Evolutionary conservation across 331 rosid genomes (phyloP).

Genomic region (Quercus tomentella): DNA sequence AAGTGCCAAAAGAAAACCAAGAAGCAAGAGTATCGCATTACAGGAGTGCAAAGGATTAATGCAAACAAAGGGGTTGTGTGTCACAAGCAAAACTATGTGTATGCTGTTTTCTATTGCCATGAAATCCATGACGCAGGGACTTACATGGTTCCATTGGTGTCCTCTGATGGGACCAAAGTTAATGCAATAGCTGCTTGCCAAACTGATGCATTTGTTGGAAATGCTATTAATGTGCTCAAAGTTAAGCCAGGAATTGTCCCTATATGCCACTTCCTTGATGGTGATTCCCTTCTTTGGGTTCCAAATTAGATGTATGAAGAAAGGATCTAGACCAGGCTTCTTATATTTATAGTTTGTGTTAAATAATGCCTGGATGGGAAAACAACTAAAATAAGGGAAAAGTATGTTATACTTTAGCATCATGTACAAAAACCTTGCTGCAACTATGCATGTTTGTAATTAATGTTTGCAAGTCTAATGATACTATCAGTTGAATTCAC

Average conservation of each 20-base stretch:
- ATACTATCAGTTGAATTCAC: too few relatives aligned
- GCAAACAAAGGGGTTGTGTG: conserved; percentile 19
- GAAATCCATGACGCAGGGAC: conserved; percentile 11
- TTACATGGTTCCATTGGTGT: conserved; percentile 27
- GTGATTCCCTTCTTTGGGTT: conserved; percentile 20
- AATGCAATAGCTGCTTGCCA: conserved; percentile 27
- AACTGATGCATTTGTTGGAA: not conserved
- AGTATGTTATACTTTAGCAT: too few relatives aligned
- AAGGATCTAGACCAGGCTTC: not conserved
- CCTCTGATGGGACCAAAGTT: conserved; percentile 16
- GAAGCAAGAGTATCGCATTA: not conserved
- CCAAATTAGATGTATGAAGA: conserved; percentile 8
- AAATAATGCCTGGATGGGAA: too few relatives aligned
- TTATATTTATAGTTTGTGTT: too few relatives aligned
- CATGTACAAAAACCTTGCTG: too few relatives aligned
- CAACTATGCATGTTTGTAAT: too few relatives aligned
- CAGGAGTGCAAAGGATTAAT: not conserved
- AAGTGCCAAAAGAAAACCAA: conserved; percentile 1
- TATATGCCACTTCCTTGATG: conserved; percentile 28
- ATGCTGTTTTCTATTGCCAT: conserved; percentile 38
- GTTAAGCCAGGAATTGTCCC: conserved; percentile 37
- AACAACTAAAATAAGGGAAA: too few relatives aligned
- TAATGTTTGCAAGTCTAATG: too few relatives aligned
- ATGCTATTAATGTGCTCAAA: conserved; percentile 13
- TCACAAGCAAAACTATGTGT: conserved; percentile 19